phyloP scores from a whole-genome alignment of 73 alveolate genomes.

The Paramecium sexaurelia region DNA sequence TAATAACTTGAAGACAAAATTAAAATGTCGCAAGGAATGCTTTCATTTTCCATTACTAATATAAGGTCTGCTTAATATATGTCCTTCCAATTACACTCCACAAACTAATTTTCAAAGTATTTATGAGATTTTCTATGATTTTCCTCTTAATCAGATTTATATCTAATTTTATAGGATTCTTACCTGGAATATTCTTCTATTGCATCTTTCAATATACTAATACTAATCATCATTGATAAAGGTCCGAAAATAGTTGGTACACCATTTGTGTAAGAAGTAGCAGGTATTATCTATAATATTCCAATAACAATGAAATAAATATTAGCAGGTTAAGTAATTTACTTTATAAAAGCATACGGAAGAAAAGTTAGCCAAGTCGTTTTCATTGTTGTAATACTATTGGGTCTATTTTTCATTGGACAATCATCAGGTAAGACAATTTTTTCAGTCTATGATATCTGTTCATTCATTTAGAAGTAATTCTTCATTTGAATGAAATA shows the following conservation, averaged over 20 bases:
- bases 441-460: not conserved
- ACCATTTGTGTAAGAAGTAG: constrained; percentile 63
- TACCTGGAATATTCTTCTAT: constrained; percentile 94
- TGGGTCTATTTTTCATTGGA: not conserved
- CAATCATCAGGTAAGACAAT: constrained; percentile 3
- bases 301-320: constrained; percentile 77
- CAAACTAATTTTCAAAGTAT: not conserved
- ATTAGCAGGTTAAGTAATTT: constrained; percentile 79
- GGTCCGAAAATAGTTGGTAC: constrained; percentile 61
- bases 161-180: constrained; percentile 19
- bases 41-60: constrained; percentile 67
- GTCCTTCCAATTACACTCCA: not conserved
- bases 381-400: constrained; percentile 74
- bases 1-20: constrained; percentile 64
- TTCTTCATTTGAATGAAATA: not conserved
- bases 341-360: constrained; percentile 77
- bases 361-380: constrained; percentile 82
- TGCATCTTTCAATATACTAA: constrained; percentile 90
- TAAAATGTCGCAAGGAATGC: constrained; percentile 80
- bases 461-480: not conserved
- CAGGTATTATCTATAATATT: constrained; percentile 71
- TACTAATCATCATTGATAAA: constrained; percentile 80
- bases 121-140: constrained; percentile 69
- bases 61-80: constrained; percentile 55
- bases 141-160: constrained; percentile 85